Base-by-base conservation (phyloP, 805 yeast species). In the Isabelozyma rhagii region DNA sequence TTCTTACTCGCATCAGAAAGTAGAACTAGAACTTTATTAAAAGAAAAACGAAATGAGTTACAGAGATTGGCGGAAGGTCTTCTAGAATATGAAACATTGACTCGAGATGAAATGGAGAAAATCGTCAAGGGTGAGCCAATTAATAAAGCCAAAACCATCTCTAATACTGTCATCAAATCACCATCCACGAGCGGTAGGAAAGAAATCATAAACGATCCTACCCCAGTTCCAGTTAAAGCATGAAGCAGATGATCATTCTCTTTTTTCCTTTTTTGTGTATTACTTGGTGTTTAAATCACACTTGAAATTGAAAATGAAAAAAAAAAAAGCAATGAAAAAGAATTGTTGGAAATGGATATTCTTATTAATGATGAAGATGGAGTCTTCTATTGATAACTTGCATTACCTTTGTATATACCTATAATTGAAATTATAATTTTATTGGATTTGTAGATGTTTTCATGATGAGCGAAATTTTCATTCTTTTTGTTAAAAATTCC, bases 61-160 rank as follows among this genome's bases (percentile, higher is more conserved):
- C 84, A 85, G 64, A 78, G 97, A 58, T 77, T 94, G 53, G 99
- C 99, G 0, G 89, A 89, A 65, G 99, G 97, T 4, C 78, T 94
- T 55, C 77, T 94, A 53, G 97, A 94, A 68, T 96, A 92, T 70
- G 99, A 94, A 74, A 94, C 99, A 0, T 78, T 94, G 58, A 93
- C 87, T 41, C 86, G 86, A 54, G 93, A 85, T 29, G 99, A 94
- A 67, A 93, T 94, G 77, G 93, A 87, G 63, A 83, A 82, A 60
- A 81, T 94, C 45, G 90, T 90, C 38, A 77, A 76, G 53, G 99
- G 99, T 38, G 93, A 89, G 64, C 66, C 79, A 39, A 73, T 92
- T 45, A 80, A 79, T 56, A 86, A 87, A 65, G 78, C 82, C 44
- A 89, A 84, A 64, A 82, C 80, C 10, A 72, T 84, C 17, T 79